phyloP scores from a whole-genome alignment of 169 alveolate genomes.

The Plasmodium vivax region DNA sequence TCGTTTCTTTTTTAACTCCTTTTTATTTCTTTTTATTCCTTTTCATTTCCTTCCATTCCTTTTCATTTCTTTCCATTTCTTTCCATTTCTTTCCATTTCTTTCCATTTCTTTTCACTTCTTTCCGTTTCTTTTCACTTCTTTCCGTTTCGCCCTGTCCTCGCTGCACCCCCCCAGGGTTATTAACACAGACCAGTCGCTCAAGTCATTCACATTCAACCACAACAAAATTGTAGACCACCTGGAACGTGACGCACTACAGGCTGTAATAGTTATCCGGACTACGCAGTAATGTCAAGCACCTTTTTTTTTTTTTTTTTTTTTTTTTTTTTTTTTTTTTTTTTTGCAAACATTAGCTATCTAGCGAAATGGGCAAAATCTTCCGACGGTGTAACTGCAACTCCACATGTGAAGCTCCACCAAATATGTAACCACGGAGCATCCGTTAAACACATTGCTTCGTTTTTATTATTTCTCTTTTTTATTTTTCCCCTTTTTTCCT shows the following conservation, averaged over 20 bases:
- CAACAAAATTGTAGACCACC: conserved; percentile 25
- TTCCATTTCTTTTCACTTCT: too few relatives aligned
- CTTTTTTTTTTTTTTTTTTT: too few relatives aligned
- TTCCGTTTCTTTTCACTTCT: too few relatives aligned
- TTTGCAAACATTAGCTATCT: not conserved
- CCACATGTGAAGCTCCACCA: not conserved
- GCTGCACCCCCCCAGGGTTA: conserved; percentile 18
- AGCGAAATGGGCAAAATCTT: not conserved
- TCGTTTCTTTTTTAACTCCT: too few relatives aligned
- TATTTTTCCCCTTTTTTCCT: not conserved
- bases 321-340: not conserved
- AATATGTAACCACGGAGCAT: not conserved
- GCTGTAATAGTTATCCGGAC: conserved; percentile 47
- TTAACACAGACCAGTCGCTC: not conserved
- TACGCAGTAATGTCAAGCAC: conserved; percentile 19
- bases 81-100: too few relatives aligned
- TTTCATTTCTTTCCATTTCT: too few relatives aligned
- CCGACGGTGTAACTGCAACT: not conserved
- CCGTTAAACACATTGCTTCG: not conserved
- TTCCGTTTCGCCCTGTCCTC: not conserved
- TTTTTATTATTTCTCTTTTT: not conserved
- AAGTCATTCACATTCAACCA: conserved; percentile 5
- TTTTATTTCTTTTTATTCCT: too few relatives aligned
- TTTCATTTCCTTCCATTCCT: too few relatives aligned
- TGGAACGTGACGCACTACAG: not conserved